These are phyloP conservation scores for Cladophialophora bantiana DNA, from an alignment of 2,329 filamentous ascomycete genomes.

Conservation along the genomic window DNA sequence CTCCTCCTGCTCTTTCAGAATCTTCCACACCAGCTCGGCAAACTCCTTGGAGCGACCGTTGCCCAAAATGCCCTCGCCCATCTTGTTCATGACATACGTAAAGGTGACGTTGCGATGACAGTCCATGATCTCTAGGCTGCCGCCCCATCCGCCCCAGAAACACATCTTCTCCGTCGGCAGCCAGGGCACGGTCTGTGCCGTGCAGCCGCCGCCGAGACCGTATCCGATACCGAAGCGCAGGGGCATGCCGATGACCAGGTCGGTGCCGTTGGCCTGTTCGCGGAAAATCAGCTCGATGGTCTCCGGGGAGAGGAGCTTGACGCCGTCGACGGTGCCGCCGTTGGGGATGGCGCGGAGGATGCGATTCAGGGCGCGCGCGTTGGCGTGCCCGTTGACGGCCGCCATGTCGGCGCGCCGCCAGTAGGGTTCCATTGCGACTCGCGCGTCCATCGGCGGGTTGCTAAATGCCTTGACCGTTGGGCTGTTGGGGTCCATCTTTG, in stretches of 20 bases:
- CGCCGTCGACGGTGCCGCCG: slow-evolving; percentile 45
- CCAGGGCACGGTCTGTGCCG: slow-evolving; percentile 38
- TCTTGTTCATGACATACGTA: slow-evolving; percentile 57
- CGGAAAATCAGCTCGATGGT: slow-evolving; percentile 56
- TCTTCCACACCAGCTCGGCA: slow-evolving; percentile 45
- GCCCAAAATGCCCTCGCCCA: slow-evolving; percentile 46
- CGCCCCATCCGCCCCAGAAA: slow-evolving; percentile 58
- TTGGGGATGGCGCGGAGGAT: slow-evolving; percentile 52
- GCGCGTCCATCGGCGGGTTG: slow-evolving; percentile 41
- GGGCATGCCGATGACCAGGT: slow-evolving; percentile 48
- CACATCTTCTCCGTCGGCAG: slow-evolving; percentile 46
- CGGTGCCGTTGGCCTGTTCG: slow-evolving; percentile 52
- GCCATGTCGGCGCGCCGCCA: slow-evolving; percentile 54
- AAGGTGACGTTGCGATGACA: slow-evolving; percentile 52
- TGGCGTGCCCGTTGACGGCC: slow-evolving; percentile 55
- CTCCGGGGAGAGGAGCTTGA: slow-evolving; percentile 49
- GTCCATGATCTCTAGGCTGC: slow-evolving; percentile 55
- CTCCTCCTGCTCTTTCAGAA: slow-evolving; percentile 19
- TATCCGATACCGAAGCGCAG: slow-evolving; percentile 55
- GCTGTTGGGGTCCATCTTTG: slow-evolving; percentile 38
- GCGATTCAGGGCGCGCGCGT: slow-evolving; percentile 52
- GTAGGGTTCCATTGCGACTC: slow-evolving; percentile 38
- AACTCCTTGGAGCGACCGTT: slow-evolving; percentile 44
- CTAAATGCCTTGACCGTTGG: slow-evolving; percentile 45
- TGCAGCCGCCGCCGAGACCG: slow-evolving; percentile 45